Percentiles rank a stretch among this genome's conserved stretches.
Evolutionary conservation across 169 alveolate species (phyloP).

Genomic region (Perkinsus olseni): DNA sequence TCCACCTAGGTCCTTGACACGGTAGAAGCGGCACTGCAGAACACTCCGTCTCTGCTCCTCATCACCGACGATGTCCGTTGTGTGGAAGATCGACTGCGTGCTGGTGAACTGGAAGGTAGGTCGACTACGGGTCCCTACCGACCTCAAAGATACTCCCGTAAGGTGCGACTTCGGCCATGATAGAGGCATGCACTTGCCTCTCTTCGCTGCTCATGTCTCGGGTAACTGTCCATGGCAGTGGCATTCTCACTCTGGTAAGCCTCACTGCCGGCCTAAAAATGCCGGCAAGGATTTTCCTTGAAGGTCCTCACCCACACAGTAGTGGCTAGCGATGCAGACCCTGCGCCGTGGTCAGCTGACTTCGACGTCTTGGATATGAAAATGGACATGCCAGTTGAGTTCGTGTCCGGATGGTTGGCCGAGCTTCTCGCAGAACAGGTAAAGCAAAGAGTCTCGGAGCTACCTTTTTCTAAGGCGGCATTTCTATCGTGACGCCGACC

Average conservation of each 20-base stretch:
- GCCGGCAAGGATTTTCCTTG: too few species aligned
- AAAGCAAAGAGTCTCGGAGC: too few species aligned
- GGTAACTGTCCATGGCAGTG: background rate
- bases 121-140: too few species aligned
- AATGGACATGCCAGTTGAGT: background rate
- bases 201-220: background rate
- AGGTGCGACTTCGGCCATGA: background rate
- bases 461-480: too few species aligned
- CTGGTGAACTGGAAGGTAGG: background rate
- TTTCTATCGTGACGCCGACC: too few species aligned
- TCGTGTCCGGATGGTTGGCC: background rate
- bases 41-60: background rate
- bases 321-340: background rate
- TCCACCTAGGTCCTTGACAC: background rate
- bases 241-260: background rate
- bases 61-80: background rate
- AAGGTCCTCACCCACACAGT: background rate
- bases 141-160: background rate
- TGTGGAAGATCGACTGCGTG: background rate
- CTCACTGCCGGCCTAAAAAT: background rate
- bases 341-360: background rate
- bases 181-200: background rate
- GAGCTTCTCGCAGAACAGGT: background rate
- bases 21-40: background rate
- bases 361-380: background rate